Percentiles rank a stretch among this genome's conserved stretches.
These are phyloP conservation scores for Scheffersomyces titani DNA, from an alignment of 1,139 yeast genomes.

Conservation along the genomic window DNA sequence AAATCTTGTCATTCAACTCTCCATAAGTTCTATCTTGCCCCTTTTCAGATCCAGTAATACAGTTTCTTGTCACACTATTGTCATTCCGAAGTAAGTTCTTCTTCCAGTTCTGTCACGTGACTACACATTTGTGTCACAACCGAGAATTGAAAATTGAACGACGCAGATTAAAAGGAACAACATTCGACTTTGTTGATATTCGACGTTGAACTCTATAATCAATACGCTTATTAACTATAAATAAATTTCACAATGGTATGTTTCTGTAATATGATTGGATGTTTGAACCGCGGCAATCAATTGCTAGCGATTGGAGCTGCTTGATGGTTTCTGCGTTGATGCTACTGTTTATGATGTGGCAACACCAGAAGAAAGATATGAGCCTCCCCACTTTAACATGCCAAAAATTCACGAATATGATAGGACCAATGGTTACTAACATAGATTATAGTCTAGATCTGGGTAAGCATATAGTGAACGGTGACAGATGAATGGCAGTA, in stretches of 20 bases:
- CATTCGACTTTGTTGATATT: not conserved
- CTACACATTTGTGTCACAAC: not conserved
- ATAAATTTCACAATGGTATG: not conserved
- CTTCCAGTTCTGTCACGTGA: not conserved
- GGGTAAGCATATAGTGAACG: conserved; percentile 49
- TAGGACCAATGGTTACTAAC: conserved; percentile 9
- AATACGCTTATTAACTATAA: not conserved
- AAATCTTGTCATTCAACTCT: not conserved
- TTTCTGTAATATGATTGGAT: not conserved
- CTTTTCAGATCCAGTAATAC: not conserved
- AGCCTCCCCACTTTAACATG: not conserved
- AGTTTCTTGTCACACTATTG: not conserved
- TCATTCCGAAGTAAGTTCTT: not conserved
- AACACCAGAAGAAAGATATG: not conserved
- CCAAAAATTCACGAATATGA: not conserved
- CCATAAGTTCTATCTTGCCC: not conserved
- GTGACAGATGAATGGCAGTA: not conserved
- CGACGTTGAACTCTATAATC: not conserved
- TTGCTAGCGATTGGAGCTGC: not conserved
- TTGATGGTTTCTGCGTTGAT: not conserved
- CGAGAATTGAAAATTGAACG: not conserved
- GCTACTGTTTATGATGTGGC: not conserved
- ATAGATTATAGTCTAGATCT: conserved; percentile 55
- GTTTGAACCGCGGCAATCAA: not conserved
- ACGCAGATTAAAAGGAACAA: not conserved